Base-by-base conservation (phyloP, 1,284 basidiomycete genomes). In the Gomphus bonarii region DNA sequence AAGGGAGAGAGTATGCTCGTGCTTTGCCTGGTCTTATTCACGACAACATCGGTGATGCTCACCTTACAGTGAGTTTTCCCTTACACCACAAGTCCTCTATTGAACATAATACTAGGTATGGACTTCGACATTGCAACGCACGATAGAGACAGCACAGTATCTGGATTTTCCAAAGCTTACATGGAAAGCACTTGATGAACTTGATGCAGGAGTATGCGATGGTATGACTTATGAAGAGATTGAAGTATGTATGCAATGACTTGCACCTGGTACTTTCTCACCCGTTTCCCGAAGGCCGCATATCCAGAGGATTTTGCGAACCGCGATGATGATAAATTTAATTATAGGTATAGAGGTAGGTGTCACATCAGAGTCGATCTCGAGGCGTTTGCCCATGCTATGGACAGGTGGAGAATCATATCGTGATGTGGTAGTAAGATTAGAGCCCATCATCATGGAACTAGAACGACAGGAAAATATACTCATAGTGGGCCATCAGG, bases 171-270 rank as follows among this genome's bases (percentile, higher is more conserved):
- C 86, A 46, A 97, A 99, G 68, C 75, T 99, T 62, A 97, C 95
- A 0, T 99, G 97, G 97, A 99, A 99, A 70, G 93, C 92, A 3
- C 75, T 99, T 36, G 97, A 99, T 67, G 97, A 99, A 70, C 78
- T 99, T 11, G 97, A 99, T 70, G 97, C 97, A 3, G 95, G 97
- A 43, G 97, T 99, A 14, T 99, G 97, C 66, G 97, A 99, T 71
- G 94, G 88, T 12, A 99, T 99, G 97, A 99, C 97, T 1, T 99
- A 99, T 68, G 88, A 94, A 73, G 95, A 99, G 76, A 98, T 99
- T 58, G 95, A 95, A 77, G 91, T 89, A 55, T 52, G 72, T 66
- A 40, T 4, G 49, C 40, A 22, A n/a, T 25, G 40, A 28, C 6
- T 22, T 31, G 38, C 20, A 18, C 47, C 18, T 30, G 20, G 11